phyloP scores from a whole-genome alignment of 2,329 filamentous ascomycete species.

The Mariannaea elegans region DNA sequence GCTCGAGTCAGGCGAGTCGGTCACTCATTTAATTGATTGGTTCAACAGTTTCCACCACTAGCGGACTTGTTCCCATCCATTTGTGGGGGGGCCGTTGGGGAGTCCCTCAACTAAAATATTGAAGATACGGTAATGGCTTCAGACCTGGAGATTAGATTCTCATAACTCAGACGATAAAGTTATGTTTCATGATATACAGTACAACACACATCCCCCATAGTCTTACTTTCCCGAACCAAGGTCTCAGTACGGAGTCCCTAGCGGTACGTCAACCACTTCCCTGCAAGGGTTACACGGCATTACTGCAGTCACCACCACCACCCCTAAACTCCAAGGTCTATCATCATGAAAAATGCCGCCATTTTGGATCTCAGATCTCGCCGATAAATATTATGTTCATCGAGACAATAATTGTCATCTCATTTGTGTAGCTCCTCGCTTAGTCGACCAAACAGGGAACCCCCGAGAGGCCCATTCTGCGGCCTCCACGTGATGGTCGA shows the following conservation, averaged over 20 bases:
- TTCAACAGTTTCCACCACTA: no score
- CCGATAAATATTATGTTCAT: no score
- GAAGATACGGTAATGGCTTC: neutral
- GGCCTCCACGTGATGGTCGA: constrained; percentile 29
- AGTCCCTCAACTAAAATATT: no score
- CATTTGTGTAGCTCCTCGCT: neutral
- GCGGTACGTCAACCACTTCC: neutral
- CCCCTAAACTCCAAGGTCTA: no score
- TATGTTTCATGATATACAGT: constrained; percentile 1
- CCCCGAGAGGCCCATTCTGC: constrained; percentile 29
- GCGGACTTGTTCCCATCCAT: no score
- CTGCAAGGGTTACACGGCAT: neutral
- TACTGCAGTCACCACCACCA: neutral
- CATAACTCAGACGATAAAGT: neutral
- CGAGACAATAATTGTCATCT: neutral
- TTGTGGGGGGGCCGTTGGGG: no score
- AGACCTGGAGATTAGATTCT: neutral
- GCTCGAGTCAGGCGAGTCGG: neutral
- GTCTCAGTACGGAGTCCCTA: neutral
- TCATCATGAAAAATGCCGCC: no score
- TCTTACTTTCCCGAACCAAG: neutral
- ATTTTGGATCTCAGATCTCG: no score
- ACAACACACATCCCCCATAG: neutral
- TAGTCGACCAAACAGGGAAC: no score
- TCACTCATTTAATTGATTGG: neutral